Evolutionary conservation across 2,329 filamentous ascomycete genomes (phyloP).

Genomic region (Colletotrichum melonis): DNA sequence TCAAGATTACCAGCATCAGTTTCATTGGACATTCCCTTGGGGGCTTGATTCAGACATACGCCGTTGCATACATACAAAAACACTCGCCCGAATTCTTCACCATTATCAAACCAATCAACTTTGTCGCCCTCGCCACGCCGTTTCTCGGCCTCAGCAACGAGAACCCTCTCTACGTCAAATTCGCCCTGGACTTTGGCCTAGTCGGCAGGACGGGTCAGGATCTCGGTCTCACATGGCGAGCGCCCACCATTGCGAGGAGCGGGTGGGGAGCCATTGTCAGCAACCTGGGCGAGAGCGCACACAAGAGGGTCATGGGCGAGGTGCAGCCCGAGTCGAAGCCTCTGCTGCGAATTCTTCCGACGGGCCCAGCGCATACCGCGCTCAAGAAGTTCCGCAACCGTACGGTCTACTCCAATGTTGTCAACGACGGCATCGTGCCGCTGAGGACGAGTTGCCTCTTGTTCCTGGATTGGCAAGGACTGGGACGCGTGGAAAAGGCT

Average conservation of each 20-base stretch:
- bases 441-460: constrained; percentile 94
- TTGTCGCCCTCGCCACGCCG: constrained; percentile 87
- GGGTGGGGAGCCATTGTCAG: constrained; percentile 91
- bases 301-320: constrained; percentile 69
- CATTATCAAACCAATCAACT: constrained; percentile 87
- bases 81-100: constrained; percentile 93
- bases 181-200: constrained; percentile 94
- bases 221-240: constrained; percentile 92
- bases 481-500: constrained; percentile 94
- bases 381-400: constrained; percentile 89
- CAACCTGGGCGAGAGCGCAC: constrained; percentile 77
- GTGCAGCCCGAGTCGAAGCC: constrained; percentile 86
- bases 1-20: constrained; percentile 92
- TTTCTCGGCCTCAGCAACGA: constrained; percentile 95
- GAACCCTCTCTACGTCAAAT: constrained; percentile 96
- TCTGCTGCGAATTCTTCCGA: constrained; percentile 87
- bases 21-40: constrained; percentile 94
- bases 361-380: constrained; percentile 88
- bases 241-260: constrained; percentile 84
- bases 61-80: constrained; percentile 95
- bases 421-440: constrained; percentile 97
- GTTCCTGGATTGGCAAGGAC: constrained; percentile 95
- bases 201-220: constrained; percentile 97
- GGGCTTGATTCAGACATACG: constrained; percentile 91
- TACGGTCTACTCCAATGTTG: constrained; percentile 95